These are phyloP conservation scores for Spathaspora hagerdaliae DNA, from an alignment of 805 yeast species.

Conservation along the genomic window DNA sequence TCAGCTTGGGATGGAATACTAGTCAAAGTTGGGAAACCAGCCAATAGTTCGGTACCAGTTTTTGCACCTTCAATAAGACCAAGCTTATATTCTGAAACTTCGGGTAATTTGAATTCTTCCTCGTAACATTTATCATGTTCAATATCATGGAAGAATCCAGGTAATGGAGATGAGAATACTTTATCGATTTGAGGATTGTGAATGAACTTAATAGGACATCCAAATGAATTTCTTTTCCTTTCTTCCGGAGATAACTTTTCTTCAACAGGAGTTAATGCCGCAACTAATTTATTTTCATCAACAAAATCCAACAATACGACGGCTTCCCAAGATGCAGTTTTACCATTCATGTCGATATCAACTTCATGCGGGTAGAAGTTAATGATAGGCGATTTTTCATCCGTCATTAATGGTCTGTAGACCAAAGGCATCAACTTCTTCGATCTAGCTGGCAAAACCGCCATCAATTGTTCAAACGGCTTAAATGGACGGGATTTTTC, in stretches of 20 bases:
- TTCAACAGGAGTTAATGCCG: conserved; percentile 68
- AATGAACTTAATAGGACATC: conserved; percentile 61
- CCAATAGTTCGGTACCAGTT: conserved; percentile 65
- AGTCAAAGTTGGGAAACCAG: conserved; percentile 86
- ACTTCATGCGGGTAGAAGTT: conserved; percentile 91
- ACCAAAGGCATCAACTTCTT: conserved; percentile 70
- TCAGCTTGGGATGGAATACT: conserved; percentile 59
- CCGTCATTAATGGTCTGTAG: conserved; percentile 81
- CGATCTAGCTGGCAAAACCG: conserved; percentile 93
- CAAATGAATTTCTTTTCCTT: conserved; percentile 66
- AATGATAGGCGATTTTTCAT: conserved; percentile 76
- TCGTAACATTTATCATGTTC: conserved; percentile 78
- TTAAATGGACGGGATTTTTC: conserved; percentile 74
- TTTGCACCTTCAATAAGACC: conserved; percentile 67
- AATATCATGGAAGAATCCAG: conserved; percentile 72
- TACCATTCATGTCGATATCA: conserved; percentile 87
- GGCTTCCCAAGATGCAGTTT: conserved; percentile 96
- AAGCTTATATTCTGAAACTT: conserved; percentile 39
- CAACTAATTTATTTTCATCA: conserved; percentile 70
- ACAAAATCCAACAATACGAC: conserved; percentile 91
- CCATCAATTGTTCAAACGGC: conserved; percentile 96
- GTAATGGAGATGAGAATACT: conserved; percentile 70
- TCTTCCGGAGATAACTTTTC: conserved; percentile 65
- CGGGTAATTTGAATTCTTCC: conserved; percentile 48
- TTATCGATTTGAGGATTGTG: conserved; percentile 73